phyloP scores from a whole-genome alignment of 176 grass and related monocot genomes.

The Oryza glumipatula region DNA sequence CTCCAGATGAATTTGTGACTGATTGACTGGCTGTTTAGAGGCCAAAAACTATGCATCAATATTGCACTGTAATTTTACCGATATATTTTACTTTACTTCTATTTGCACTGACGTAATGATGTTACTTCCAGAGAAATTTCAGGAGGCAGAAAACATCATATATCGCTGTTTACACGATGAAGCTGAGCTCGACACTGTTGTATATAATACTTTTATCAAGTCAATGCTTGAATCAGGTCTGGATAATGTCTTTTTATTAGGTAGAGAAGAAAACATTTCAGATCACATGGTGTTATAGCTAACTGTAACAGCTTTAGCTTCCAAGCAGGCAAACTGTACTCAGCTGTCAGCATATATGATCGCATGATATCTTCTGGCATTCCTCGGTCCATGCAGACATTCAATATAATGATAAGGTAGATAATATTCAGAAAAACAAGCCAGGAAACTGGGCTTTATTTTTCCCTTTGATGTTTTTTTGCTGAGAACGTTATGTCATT shows the following conservation, averaged over 20 bases:
- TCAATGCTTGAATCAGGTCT: constrained; percentile 91
- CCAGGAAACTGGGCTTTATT: neutral
- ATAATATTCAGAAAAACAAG: neutral
- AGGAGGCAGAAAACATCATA: constrained; percentile 75
- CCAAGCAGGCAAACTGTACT: constrained; percentile 82
- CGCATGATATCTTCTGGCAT: constrained; percentile 73
- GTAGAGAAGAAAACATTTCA: constrained; percentile 21
- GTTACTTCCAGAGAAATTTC: constrained; percentile 63
- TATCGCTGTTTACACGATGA: constrained; percentile 56
- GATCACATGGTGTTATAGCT: constrained; percentile 2
- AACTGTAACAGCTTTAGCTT: constrained; percentile 42
- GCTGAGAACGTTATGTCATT: constrained; percentile 14
- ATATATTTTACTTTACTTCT: neutral
- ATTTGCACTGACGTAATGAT: neutral
- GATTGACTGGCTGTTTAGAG: constrained; percentile 1
- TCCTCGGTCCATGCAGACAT: constrained; percentile 71
- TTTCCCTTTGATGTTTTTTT: constrained; percentile 11
- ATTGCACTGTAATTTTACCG: neutral
- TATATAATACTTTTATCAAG: constrained; percentile 90
- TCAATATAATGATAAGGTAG: constrained; percentile 97
- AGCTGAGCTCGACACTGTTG: constrained; percentile 78
- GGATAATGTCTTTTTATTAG: constrained; percentile 34
- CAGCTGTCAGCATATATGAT: constrained; percentile 72
- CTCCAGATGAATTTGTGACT: constrained; percentile 1
- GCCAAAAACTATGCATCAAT: neutral